phyloP scores from a whole-genome alignment of 2,329 filamentous ascomycete genomes.

The Fusarium guadeloupense region DNA sequence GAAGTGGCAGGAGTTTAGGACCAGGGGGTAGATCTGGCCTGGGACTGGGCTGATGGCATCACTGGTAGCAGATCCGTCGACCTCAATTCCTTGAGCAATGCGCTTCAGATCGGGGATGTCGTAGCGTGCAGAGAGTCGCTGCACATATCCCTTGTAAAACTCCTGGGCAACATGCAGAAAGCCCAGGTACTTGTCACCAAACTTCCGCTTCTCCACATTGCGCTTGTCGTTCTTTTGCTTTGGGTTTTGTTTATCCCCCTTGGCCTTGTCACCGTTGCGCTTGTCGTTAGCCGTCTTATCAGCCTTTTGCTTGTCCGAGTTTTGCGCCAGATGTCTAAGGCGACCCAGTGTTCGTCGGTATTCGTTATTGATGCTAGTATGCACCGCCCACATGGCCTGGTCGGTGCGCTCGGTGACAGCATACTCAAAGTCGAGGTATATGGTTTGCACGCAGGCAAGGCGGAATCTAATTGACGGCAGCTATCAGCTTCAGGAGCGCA shows the following conservation, averaged over 20 bases:
- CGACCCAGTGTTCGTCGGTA: conserved; percentile 76
- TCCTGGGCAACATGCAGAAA: conserved; percentile 89
- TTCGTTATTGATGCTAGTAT: conserved; percentile 78
- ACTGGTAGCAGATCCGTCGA: conserved; percentile 39
- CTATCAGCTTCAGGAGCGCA: conserved; percentile 24
- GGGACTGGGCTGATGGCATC: conserved; percentile 57
- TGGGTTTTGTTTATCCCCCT: conserved; percentile 37
- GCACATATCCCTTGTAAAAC: conserved; percentile 88
- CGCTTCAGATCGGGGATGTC: conserved; percentile 61
- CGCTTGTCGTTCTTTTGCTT: conserved; percentile 40
- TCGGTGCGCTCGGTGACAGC: conserved; percentile 73
- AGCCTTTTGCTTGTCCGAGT: conserved; percentile 61
- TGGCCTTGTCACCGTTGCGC: conserved; percentile 39
- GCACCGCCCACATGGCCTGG: conserved; percentile 78
- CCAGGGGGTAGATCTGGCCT: conserved; percentile 62
- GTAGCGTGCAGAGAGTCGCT: conserved; percentile 74
- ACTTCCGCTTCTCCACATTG: conserved; percentile 73
- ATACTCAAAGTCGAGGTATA: conserved; percentile 77
- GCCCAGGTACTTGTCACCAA: conserved; percentile 81
- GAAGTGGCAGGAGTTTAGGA: conserved; percentile 80
- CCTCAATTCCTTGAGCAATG: conserved; percentile 53
- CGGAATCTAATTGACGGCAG: conserved; percentile 65
- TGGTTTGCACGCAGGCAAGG: conserved; percentile 73
- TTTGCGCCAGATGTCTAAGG: conserved; percentile 60
- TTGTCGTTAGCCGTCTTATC: conserved; percentile 39